Evolutionary conservation across 371 early-diverging fungal species (phyloP), one percentile per base, ranked within the genome.

Genomic region (Mucor plumbeus): DNA sequence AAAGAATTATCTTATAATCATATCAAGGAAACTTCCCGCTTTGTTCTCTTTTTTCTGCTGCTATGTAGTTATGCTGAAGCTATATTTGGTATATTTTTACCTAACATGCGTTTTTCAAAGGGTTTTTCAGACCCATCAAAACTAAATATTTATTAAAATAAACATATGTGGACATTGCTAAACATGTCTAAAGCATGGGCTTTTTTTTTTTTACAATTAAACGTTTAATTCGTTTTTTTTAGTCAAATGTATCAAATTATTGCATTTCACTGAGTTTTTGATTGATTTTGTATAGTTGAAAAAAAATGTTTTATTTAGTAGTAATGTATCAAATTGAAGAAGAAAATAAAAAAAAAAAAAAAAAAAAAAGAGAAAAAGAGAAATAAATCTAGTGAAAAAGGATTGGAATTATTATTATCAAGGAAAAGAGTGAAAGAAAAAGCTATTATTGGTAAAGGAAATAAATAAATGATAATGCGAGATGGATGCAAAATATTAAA

Each of bases 381-480:
- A 26, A 38, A 56, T 1, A 26, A 26, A 26, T 26, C 26, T 26
- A 26, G 26, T 3, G 26, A 26, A 26, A 26, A 26, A 26, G 26
- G 26, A 26, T 26, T 26, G 26, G 26, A 21, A 10, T 14, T 65
- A 34, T 31, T 56, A 19, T 21, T 34, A 50, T 59, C 39, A 41
- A 40, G n/a, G n/a, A n/a, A n/a, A n/a, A n/a, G 21, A 33, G 40
- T 34, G 41, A 56, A 41, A 48, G 57, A 68, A 36, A 61, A 50
- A 62, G 44, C 17, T 61, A 67, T 61, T 63, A 64, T 17, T 61
- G 47, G 55, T 44, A 53, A 64, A 33, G 9, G 6, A 62, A 36
- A 48, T 33, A 61, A 50, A 57, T 61, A 60, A 41, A 34, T 21
- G 44, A 48, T n/a, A 39, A 35, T 31, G 50, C 13, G 55, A 31